Percentiles rank a stretch among this genome's conserved stretches.
These are phyloP conservation scores for Gossypium schwendimanii DNA, from an alignment of 441 rosid genomes.

Conservation along the genomic window DNA sequence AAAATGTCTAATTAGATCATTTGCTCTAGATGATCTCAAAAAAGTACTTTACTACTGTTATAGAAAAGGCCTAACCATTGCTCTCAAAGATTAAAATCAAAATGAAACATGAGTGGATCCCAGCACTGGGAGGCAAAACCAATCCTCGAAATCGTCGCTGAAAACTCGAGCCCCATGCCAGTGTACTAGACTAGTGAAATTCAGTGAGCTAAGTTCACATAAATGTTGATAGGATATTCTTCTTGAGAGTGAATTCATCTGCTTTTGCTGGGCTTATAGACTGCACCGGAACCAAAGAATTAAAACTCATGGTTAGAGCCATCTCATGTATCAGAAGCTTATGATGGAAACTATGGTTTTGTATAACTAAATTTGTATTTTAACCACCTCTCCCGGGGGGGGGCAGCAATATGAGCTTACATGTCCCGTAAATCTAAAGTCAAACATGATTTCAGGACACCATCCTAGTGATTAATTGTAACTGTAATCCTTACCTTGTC, in stretches of 20 bases:
- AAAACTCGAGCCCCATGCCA: not conserved
- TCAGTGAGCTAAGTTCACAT: constrained; percentile 29
- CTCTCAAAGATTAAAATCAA: not conserved
- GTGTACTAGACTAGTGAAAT: not conserved
- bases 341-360: not conserved
- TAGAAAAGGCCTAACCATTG: not conserved
- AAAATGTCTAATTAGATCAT: not conserved
- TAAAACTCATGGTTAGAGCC: not conserved
- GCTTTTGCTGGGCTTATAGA: constrained; percentile 81
- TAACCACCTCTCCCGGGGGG: not conserved
- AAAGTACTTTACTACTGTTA: not conserved
- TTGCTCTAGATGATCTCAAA: not conserved
- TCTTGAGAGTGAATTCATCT: constrained; percentile 85
- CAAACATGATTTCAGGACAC: not conserved
- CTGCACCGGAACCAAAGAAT: constrained; percentile 30
- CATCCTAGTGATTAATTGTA: not conserved
- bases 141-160: constrained; percentile 7
- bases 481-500: not conserved
- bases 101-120: not conserved
- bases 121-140: not conserved
- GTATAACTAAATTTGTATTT: not conserved
- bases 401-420: not conserved
- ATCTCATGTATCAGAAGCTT: not conserved
- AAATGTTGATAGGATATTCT: constrained; percentile 65
- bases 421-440: not conserved